Evolutionary conservation across 805 yeast species (phyloP).

Genomic region (Starmera dryadoides): DNA sequence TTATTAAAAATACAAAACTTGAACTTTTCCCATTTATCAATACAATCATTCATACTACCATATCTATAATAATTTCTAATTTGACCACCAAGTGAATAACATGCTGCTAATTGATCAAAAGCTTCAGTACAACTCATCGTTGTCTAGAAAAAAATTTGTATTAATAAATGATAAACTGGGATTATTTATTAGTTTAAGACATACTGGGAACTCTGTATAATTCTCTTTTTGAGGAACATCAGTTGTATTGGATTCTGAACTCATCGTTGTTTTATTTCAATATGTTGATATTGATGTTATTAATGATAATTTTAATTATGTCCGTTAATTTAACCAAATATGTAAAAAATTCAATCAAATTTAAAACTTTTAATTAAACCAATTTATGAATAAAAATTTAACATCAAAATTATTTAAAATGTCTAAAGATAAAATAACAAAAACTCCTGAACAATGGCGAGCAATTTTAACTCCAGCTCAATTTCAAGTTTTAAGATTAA

Average conservation of each 20-base stretch:
- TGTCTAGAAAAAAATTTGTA: constrained; percentile 15
- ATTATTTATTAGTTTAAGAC: not conserved
- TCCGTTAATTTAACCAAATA: no score
- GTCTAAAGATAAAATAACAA: no score
- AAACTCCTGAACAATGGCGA: constrained; percentile 51
- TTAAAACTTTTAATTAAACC: no score
- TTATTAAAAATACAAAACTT: constrained; percentile 69
- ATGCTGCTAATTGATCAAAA: constrained; percentile 76
- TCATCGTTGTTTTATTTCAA: no score
- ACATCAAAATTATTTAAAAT: no score
- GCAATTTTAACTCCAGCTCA: constrained; percentile 73
- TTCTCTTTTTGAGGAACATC: not conserved
- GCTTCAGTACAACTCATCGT: constrained; percentile 76
- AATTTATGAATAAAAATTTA: no score
- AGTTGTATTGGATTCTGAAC: no score
- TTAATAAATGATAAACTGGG: not conserved
- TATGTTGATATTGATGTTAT: no score
- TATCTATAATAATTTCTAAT: constrained; percentile 75
- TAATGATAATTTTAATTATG: no score
- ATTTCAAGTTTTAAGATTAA: constrained; percentile 67
- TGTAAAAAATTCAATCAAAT: no score
- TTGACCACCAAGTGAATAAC: constrained; percentile 91
- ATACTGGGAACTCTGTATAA: constrained; percentile 1
- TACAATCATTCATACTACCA: constrained; percentile 72
- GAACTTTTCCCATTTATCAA: constrained; percentile 61